Evolutionary conservation across 148 eudicot genomes (phyloP).

Genomic region (Spergularia bocconei): DNA sequence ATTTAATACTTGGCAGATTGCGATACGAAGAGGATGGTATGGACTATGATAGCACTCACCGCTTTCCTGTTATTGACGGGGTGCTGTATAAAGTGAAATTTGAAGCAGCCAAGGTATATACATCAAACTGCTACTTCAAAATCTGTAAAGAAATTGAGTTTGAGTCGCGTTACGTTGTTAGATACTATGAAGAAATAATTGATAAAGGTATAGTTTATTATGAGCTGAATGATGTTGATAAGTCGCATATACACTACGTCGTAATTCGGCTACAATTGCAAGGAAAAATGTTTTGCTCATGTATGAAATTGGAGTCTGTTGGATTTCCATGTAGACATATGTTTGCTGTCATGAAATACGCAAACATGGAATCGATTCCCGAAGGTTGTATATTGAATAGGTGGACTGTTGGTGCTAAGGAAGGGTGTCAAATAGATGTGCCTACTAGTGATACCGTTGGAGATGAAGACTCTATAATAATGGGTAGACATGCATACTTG

Average conservation of each 20-base stretch:
- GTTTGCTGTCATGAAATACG: background rate
- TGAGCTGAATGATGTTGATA: background rate
- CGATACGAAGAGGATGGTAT: background rate
- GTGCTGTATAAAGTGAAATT: background rate
- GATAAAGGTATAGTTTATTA: background rate
- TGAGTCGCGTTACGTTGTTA: background rate
- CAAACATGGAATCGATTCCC: background rate
- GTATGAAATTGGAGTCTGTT: background rate
- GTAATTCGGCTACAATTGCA: background rate
- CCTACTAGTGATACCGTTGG: too few species aligned
- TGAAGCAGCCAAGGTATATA: background rate
- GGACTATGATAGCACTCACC: background rate
- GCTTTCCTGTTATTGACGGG: background rate
- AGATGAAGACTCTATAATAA: too few species aligned
- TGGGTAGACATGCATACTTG: too few species aligned
- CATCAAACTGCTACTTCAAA: background rate
- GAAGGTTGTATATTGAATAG: background rate
- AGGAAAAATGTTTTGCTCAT: background rate
- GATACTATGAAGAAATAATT: too few species aligned
- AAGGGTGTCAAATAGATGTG: background rate
- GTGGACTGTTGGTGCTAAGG: background rate
- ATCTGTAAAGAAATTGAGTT: background rate
- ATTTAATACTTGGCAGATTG: too few species aligned
- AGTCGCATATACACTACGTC: background rate
- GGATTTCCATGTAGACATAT: conserved; percentile 1